phyloP scores from a whole-genome alignment of 1,284 basidiomycete genomes.

The Pterulicium gracile region DNA sequence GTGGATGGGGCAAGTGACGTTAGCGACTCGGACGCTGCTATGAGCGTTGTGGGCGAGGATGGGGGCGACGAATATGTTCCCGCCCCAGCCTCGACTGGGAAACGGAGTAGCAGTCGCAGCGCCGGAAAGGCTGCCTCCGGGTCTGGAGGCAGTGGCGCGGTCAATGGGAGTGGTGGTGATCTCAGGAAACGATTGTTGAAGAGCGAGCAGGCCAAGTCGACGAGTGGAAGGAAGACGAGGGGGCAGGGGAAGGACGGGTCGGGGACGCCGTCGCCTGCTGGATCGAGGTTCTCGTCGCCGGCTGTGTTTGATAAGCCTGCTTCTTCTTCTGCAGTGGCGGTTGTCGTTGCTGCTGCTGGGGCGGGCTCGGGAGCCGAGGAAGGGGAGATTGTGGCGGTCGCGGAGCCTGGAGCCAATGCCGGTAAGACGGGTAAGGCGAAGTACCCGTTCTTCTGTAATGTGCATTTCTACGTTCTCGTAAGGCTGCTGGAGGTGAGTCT shows the following conservation, averaged over 20 bases:
- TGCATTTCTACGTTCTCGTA: slow-evolving; percentile 78
- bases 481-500: slow-evolving; percentile 71
- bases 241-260: slow-evolving; percentile 32
- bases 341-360: too few relatives aligned
- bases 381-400: too few relatives aligned
- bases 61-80: slow-evolving; percentile 38
- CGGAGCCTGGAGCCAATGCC: slow-evolving; percentile 41
- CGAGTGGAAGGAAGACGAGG: slow-evolving; percentile 41
- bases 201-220: slow-evolving; percentile 67
- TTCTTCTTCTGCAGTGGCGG: background rate
- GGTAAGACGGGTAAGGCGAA: slow-evolving; percentile 30
- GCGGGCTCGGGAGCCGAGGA: too few relatives aligned
- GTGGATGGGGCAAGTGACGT: too few relatives aligned
- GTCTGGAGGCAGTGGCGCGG: slow-evolving; percentile 21
- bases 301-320: background rate
- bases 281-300: slow-evolving; percentile 14
- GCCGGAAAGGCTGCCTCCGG: slow-evolving; percentile 18
- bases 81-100: slow-evolving; percentile 27
- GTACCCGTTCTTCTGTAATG: slow-evolving; percentile 82
- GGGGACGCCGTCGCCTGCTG: slow-evolving; percentile 18
- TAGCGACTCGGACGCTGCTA: slow-evolving; percentile 23
- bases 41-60: slow-evolving; percentile 24
- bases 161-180: slow-evolving; percentile 36
- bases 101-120: slow-evolving; percentile 22
- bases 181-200: slow-evolving; percentile 66